Percentiles rank a stretch among this genome's conserved stretches.
Conservation (phyloP, 441 rosid genomes). For the Syzygium syzygioides region DNA sequence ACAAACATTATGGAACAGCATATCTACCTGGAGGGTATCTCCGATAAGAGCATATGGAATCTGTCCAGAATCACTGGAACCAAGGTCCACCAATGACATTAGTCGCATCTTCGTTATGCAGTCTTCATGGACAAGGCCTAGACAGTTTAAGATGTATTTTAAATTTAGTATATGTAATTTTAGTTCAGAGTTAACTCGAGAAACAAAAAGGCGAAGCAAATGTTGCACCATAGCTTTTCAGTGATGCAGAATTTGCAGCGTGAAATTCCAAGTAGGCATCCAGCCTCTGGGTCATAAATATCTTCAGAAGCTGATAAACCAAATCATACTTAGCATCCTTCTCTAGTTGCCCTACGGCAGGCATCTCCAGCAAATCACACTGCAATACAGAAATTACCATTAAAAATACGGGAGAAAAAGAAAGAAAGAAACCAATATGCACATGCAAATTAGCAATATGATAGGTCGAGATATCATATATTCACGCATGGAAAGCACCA, state of each 20-base stretch:
- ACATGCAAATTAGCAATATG: not conserved
- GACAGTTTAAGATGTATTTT: not conserved
- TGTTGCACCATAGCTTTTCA: conserved; percentile 66
- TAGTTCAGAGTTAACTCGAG: not conserved
- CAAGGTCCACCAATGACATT: conserved; percentile 87
- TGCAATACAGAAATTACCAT: conserved; percentile 29
- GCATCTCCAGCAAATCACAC: conserved; percentile 93
- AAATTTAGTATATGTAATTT: not conserved
- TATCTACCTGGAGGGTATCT: conserved; percentile 67
- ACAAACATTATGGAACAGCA: not conserved
- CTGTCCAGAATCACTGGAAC: conserved; percentile 65
- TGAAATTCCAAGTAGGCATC: conserved; percentile 78
- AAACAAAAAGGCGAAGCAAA: not conserved
- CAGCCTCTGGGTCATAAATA: conserved; percentile 76
- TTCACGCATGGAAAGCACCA: not conserved
- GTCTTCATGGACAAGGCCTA: conserved; percentile 93
- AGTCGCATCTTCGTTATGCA: conserved; percentile 88
- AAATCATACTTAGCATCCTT: conserved; percentile 64
- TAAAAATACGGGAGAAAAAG: not conserved
- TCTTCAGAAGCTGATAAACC: conserved; percentile 77
- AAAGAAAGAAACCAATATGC: not conserved
- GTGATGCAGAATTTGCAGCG: conserved; percentile 53
- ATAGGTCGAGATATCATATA: not conserved
- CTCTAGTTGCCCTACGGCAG: conserved; percentile 82
- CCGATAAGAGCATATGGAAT: conserved; percentile 65